These are phyloP conservation scores for Tetrahymena malaccensis DNA, from an alignment of 73 alveolate species.

Conservation along the genomic window DNA sequence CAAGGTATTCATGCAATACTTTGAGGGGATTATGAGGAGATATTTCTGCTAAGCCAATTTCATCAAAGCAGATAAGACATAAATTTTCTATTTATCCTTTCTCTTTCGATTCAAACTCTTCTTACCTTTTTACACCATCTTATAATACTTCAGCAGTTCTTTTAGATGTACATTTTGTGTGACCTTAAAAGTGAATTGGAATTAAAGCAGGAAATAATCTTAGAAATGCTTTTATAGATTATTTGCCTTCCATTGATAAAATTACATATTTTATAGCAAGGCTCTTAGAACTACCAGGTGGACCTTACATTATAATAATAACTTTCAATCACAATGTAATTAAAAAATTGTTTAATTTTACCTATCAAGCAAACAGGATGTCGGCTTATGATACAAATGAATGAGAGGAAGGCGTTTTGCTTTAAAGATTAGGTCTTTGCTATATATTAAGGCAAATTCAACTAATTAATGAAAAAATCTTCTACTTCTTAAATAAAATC, in stretches of 20 bases:
- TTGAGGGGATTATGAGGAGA: conserved; percentile 65
- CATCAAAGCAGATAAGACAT: conserved; percentile 57
- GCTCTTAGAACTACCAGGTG: conserved; percentile 70
- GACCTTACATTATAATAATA: not conserved
- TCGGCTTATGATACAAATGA: not conserved
- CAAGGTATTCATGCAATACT: conserved; percentile 63
- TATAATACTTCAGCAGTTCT: conserved; percentile 1
- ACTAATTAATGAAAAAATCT: not conserved
- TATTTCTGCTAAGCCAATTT: conserved; percentile 71
- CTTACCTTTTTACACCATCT: not conserved
- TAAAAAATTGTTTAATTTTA: not conserved
- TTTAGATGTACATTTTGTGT: conserved; percentile 23
- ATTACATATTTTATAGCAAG: conserved; percentile 46
- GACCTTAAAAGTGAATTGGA: conserved; percentile 34
- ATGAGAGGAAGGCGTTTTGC: not conserved
- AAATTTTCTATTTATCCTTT: not conserved
- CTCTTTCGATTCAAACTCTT: not conserved
- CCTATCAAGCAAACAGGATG: not conserved
- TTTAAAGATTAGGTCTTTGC: not conserved
- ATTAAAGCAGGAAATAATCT: not conserved
- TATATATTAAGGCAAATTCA: not conserved
- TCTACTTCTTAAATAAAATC: not conserved
- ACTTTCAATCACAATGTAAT: not conserved
- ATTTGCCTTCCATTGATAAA: conserved; percentile 12
- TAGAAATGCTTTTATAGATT: not conserved